Conservation (phyloP, 2,329 filamentous ascomycete species). For the Botrytis fabae region DNA sequence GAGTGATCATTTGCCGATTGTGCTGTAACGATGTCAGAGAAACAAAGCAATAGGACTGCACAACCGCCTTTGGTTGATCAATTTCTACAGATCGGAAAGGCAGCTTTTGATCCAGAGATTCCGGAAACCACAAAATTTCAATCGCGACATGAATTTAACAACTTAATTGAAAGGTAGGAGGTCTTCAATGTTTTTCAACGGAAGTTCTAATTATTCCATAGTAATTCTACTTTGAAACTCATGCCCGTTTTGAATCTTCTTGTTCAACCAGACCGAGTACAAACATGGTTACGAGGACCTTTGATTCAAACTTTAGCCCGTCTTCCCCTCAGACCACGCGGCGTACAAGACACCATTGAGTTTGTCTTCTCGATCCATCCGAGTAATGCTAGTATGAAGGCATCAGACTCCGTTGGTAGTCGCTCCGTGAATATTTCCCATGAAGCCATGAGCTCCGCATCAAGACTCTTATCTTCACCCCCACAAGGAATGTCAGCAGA, state of each 20-base stretch:
- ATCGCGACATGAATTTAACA: slow-evolving; percentile 16
- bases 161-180: slow-evolving; percentile 32
- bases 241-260: slow-evolving; percentile 63
- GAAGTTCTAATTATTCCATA: slow-evolving; percentile 30
- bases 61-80: slow-evolving; percentile 36
- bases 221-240: slow-evolving; percentile 53
- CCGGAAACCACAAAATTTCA: slow-evolving; percentile 27
- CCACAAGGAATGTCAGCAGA: slow-evolving; percentile 55
- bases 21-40: not conserved
- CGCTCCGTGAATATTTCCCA: slow-evolving; percentile 65
- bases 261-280: slow-evolving; percentile 60
- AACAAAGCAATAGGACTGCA: slow-evolving; percentile 10
- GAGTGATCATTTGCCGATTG: not conserved
- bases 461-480: slow-evolving; percentile 60
- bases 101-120: slow-evolving; percentile 37
- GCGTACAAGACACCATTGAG: slow-evolving; percentile 67
- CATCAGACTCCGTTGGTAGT: slow-evolving; percentile 36
- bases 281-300: slow-evolving; percentile 58
- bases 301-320: slow-evolving; percentile 59
- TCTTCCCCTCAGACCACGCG: slow-evolving; percentile 61
- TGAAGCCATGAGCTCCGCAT: slow-evolving; percentile 65
- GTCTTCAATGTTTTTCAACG: not conserved
- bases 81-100: slow-evolving; percentile 36
- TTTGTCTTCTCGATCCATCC: slow-evolving; percentile 71
- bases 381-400: slow-evolving; percentile 31